These are phyloP conservation scores for Paramecium pentaurelia DNA, from an alignment of 73 alveolate species.

Conservation along the genomic window DNA sequence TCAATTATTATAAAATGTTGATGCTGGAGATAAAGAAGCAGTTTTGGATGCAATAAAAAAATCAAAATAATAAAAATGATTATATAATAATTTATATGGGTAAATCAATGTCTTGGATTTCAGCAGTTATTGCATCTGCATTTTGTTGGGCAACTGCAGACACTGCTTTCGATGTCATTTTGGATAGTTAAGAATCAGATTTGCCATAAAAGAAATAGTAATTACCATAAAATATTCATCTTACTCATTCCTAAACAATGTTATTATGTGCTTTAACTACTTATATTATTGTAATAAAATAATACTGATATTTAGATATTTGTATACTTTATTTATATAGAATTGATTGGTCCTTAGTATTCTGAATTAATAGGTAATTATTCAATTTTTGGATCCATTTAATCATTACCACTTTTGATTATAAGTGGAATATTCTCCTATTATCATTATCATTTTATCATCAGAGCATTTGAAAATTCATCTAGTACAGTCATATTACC, in stretches of 20 bases:
- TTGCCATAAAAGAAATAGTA: not conserved
- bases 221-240: not conserved
- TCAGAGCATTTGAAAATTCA: constrained; percentile 32
- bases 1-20: not conserved
- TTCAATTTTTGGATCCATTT: not conserved
- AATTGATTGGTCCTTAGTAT: not conserved
- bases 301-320: not conserved
- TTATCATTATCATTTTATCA: constrained; percentile 23
- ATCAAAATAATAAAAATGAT: not conserved
- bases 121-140: constrained; percentile 29
- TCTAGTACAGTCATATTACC: constrained; percentile 41
- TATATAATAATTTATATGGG: not conserved
- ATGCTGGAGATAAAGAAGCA: not conserved
- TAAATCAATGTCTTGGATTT: not conserved
- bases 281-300: not conserved
- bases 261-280: constrained; percentile 37
- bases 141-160: constrained; percentile 41
- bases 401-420: not conserved
- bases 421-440: constrained; percentile 13
- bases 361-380: not conserved
- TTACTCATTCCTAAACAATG: constrained; percentile 33
- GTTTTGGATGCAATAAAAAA: not conserved
- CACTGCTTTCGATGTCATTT: not conserved
- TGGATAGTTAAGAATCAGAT: not conserved
- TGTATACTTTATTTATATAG: not conserved